phyloP scores from a whole-genome alignment of 2,329 filamentous ascomycete genomes.

The Fonsecaea multimorphosa region DNA sequence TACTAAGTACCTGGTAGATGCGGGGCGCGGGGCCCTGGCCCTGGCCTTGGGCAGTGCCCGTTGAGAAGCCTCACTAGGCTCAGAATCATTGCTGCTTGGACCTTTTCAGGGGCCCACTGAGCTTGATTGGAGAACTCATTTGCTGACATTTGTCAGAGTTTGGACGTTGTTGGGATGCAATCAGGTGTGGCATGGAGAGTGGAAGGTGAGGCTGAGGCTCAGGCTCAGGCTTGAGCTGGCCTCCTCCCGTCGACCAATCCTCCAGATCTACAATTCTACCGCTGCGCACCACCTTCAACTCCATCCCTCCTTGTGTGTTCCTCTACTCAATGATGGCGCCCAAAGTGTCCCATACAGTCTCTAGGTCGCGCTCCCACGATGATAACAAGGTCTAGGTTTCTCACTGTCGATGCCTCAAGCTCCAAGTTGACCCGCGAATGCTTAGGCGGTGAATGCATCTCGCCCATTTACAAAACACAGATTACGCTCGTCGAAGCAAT shows the following conservation, averaged over 20 bases:
- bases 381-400: background rate
- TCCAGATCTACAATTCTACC: too few relatives aligned
- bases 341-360: background rate
- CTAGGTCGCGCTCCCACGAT: background rate
- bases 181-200: too few relatives aligned
- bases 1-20: too few relatives aligned
- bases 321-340: background rate
- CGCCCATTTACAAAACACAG: background rate
- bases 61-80: too few relatives aligned
- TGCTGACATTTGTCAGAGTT: slow-evolving; percentile 16
- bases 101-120: too few relatives aligned
- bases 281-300: background rate
- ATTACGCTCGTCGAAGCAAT: background rate
- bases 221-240: too few relatives aligned
- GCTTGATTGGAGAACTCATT: slow-evolving; percentile 34
- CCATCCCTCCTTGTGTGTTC: background rate
- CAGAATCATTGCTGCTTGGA: too few relatives aligned
- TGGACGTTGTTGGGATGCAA: too few relatives aligned
- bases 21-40: too few relatives aligned
- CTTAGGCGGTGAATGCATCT: background rate
- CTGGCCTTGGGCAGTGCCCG: too few relatives aligned
- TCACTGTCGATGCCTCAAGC: background rate
- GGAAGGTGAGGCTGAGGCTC: too few relatives aligned
- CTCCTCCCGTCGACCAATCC: too few relatives aligned
- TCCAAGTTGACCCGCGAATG: background rate